Percentiles rank a stretch among this genome's conserved stretches.
phyloP scores from a whole-genome alignment of 2,329 filamentous ascomycete genomes.

The Clarireedia monteithiana region DNA sequence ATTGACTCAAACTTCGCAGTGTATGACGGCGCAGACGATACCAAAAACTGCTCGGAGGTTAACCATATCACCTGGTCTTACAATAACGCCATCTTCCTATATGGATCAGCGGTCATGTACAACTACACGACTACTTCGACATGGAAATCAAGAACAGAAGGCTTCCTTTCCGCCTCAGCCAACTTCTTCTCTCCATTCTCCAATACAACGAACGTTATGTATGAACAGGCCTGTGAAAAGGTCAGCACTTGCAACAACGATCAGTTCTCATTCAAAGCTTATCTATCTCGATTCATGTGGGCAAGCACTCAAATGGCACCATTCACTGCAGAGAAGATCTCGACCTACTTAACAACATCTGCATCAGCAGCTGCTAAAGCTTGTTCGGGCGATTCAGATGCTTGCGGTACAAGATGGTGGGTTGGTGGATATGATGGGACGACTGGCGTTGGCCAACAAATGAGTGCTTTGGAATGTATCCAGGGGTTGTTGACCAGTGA shows the following conservation, averaged over 20 bases:
- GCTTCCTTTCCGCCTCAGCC: conserved; percentile 42
- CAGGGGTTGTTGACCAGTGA: conserved; percentile 47
- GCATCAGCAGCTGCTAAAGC: conserved; percentile 47
- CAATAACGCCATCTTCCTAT: conserved; percentile 56
- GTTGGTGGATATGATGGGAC: conserved; percentile 46
- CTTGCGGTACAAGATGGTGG: conserved; percentile 56
- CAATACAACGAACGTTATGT: conserved; percentile 53
- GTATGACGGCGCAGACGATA: conserved; percentile 52
- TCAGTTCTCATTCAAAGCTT: conserved; percentile 62
- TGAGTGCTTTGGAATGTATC: conserved; percentile 56
- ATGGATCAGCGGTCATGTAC: conserved; percentile 56
- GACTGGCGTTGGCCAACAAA: conserved; percentile 53
- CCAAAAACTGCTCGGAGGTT: conserved; percentile 41
- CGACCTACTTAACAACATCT: conserved; percentile 41
- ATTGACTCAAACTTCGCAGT: conserved; percentile 47
- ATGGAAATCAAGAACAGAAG: conserved; percentile 47
- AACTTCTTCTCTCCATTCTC: conserved; percentile 46
- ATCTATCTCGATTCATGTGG: conserved; percentile 57
- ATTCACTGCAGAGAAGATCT: conserved; percentile 40
- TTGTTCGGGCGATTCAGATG: conserved; percentile 47
- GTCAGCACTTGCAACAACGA: conserved; percentile 50
- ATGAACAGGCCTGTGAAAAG: conserved; percentile 58
- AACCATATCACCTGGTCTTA: conserved; percentile 57
- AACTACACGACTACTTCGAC: conserved; percentile 46
- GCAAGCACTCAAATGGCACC: conserved; percentile 49